Conservation (phyloP, 164 flowering plant species). For the Umbilicus rupestris region DNA sequence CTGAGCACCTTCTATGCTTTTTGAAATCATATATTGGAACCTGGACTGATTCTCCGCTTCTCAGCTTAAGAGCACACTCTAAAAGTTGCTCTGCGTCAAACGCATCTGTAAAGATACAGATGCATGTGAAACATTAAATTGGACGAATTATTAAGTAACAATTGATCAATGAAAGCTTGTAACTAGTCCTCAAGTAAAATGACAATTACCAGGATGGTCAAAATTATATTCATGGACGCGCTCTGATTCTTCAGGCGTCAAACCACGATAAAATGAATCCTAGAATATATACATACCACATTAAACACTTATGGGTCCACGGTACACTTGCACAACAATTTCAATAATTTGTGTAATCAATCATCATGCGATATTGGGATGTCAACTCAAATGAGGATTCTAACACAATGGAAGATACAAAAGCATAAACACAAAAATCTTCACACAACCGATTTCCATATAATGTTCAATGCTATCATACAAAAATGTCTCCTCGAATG, state of each 20-base stretch:
- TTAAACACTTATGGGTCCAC: not conserved
- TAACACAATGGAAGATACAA: not conserved
- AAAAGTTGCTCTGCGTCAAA: slow-evolving; percentile 90
- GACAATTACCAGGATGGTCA: slow-evolving; percentile 39
- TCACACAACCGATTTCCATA: not conserved
- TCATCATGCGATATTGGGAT: too few relatives aligned
- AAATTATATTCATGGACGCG: slow-evolving; percentile 86
- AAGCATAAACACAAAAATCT: not conserved
- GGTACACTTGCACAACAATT: not conserved
- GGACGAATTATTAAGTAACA: not conserved
- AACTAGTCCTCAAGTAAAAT: not conserved
- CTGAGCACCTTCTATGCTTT: slow-evolving; percentile 64
- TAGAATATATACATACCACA: slow-evolving; percentile 10
- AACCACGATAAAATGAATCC: slow-evolving; percentile 59
- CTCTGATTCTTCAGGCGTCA: slow-evolving; percentile 61
- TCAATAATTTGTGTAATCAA: not conserved
- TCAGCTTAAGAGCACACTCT: slow-evolving; percentile 64
- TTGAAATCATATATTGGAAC: slow-evolving; percentile 94
- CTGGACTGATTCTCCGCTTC: slow-evolving; percentile 62
- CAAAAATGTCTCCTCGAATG: not conserved
- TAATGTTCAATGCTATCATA: not conserved
- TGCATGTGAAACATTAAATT: not conserved
- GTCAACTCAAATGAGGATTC: not conserved
- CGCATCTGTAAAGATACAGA: slow-evolving; percentile 47
- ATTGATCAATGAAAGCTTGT: not conserved